Evolutionary conservation across 1,139 yeast species (phyloP).

Genomic region (Neolecta irregularis): DNA sequence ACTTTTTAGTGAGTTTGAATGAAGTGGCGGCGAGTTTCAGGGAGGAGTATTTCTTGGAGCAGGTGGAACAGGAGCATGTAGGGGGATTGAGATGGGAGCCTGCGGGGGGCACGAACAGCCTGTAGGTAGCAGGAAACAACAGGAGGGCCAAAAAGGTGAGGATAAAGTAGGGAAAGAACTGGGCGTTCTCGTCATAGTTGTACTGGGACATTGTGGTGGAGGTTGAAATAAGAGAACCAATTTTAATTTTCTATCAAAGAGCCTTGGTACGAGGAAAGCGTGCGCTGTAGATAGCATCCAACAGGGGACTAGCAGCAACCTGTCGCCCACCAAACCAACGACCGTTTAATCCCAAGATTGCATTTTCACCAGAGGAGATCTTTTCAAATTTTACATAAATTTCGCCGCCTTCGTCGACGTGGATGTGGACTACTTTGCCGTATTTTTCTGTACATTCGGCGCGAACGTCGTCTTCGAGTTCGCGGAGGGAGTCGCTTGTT

Average conservation of each 20-base stretch:
- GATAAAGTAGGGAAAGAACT: conserved; percentile 1
- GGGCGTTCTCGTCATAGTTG: conserved; percentile 3
- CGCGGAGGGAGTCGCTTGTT: conserved; percentile 25
- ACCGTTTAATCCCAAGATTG: conserved; percentile 25
- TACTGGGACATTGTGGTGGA: conserved; percentile 3
- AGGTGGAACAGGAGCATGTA: background rate
- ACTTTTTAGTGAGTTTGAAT: conserved; percentile 2
- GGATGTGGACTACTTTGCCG: conserved; percentile 25
- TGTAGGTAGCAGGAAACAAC: background rate
- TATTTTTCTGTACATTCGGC: conserved; percentile 27
- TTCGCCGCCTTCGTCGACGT: conserved; percentile 25
- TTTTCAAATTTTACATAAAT: conserved; percentile 24
- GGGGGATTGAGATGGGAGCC: background rate
- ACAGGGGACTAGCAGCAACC: conserved; percentile 22
- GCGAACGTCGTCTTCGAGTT: conserved; percentile 26
- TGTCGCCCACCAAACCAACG: conserved; percentile 26
- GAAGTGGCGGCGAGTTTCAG: background rate
- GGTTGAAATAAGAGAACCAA: too few relatives aligned
- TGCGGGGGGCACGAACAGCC: background rate
- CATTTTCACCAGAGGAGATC: conserved; percentile 21
- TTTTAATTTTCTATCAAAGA: too few relatives aligned
- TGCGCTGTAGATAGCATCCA: conserved; percentile 23
- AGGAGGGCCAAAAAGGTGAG: conserved; percentile 2
- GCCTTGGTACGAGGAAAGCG: too few relatives aligned
- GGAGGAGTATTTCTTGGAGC: background rate